Conservation (phyloP, 352 stramenopile genomes). For the Phytophthora lateralis region DNA sequence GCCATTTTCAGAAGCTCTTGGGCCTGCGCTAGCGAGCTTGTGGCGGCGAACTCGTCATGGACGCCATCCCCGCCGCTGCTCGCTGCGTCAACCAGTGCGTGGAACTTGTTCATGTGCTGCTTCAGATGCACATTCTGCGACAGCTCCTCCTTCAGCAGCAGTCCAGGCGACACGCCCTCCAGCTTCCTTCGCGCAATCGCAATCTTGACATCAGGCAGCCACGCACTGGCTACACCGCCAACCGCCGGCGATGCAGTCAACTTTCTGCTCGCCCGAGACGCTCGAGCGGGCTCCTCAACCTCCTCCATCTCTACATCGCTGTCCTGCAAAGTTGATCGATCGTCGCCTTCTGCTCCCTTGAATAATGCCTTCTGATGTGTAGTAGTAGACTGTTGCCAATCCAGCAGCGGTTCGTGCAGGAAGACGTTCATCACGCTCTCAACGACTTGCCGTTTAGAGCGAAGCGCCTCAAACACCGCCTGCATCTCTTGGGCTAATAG, state of each 20-base stretch:
- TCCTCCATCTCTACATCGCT: conserved; percentile 47
- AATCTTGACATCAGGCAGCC: conserved; percentile 82
- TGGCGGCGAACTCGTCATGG: conserved; percentile 26
- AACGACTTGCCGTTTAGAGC: conserved; percentile 81
- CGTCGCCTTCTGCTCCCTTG: conserved; percentile 17
- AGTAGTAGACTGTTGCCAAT: conserved; percentile 85
- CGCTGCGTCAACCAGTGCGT: conserved; percentile 57
- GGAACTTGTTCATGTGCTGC: conserved; percentile 58
- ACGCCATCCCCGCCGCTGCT: conserved; percentile 11
- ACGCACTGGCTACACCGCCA: conserved; percentile 32
- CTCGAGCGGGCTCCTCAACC: conserved; percentile 9
- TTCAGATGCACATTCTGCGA: conserved; percentile 71
- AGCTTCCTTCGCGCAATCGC: conserved; percentile 74
- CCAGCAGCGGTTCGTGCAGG: conserved; percentile 90
- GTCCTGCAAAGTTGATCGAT: conserved; percentile 29
- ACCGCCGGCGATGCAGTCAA: conserved; percentile 6
- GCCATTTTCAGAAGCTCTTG: conserved; percentile 84
- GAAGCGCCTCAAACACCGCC: conserved; percentile 80
- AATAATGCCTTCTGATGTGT: conserved; percentile 71
- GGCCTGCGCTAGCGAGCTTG: conserved; percentile 77
- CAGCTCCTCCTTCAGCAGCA: conserved; percentile 77
- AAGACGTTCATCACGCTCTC: conserved; percentile 93
- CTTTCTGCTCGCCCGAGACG: conserved; percentile 23
- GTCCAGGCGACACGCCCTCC: conserved; percentile 69
- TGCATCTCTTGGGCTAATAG: conserved; percentile 86